Evolutionary conservation across 148 eudicot genomes (phyloP), one percentile per base, ranked within the genome.

Genomic region (Mesembryanthemum crystallinum): DNA sequence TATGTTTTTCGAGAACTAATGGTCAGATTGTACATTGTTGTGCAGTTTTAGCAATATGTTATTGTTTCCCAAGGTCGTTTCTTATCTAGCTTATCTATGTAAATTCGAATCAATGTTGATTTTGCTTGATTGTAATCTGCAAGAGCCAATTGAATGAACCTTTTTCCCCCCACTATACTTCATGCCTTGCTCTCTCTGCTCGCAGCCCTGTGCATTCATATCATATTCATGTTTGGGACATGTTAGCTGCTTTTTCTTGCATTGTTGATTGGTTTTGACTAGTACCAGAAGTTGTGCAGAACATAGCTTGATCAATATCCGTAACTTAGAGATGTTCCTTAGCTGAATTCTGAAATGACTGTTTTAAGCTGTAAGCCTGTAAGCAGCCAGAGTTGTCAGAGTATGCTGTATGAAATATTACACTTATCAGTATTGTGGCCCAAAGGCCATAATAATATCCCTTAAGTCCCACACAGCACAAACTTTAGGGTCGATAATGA

Each of bases 51-150:
- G 72, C 75, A 69, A 75, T 76, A 69, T 42, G 25, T 64, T 57
- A 49, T 47, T 67, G 42, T 49, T 43, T 52, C 64, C 37, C 30
- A 21, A 70, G 64, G 54, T 47, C 32, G 27, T 45, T 69, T 64
- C 21, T 25, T 52, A 45, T 24, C 42, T n/a, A 32, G 45, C 67
- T 70, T 13, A 57, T 28, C 60, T 69, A 24, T 71, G 77, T 65
- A 65, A 59, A 66, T 67, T 72, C 29, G 29, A 64, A 58, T 42
- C 8, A 12, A 28, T 49, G 43, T 45, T 66, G 5, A 24, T 27
- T 64, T 72, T 72, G 58, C 20, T 77, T n/a, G 73, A 9, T 59
- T 77, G 80, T 81, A 81, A 60, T 66, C 23, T 30, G 63, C 27
- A 30, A 32, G 71, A 69, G 69, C 37, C 54, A 73, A 42, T 43